These are phyloP conservation scores for Ilex paraguariensis DNA, from an alignment of 305 asterid species.

Conservation along the genomic window DNA sequence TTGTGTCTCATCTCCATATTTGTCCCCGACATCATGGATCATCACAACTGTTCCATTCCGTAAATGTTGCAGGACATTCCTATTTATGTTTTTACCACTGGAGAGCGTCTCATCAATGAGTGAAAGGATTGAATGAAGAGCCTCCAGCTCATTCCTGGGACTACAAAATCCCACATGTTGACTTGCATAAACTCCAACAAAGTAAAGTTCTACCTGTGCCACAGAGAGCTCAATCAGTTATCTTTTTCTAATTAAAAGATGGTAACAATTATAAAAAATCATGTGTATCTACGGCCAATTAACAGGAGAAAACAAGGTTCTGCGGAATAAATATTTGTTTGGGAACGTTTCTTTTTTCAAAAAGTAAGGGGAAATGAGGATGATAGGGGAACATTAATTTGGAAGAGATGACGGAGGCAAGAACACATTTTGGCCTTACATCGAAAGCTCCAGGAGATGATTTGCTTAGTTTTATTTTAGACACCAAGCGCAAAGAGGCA, in stretches of 20 bases:
- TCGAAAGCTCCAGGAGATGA: too few relatives aligned
- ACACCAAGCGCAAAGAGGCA: too few relatives aligned
- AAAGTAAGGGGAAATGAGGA: too few relatives aligned
- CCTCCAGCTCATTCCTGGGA: slow-evolving; percentile 86
- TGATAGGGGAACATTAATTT: too few relatives aligned
- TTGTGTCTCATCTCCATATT: slow-evolving; percentile 37
- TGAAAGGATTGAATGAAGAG: slow-evolving; percentile 55
- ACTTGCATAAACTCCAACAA: slow-evolving; percentile 37
- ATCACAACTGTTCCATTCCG: slow-evolving; percentile 34
- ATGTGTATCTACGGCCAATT: neutral
- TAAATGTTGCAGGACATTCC: slow-evolving; percentile 29
- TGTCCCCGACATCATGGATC: slow-evolving; percentile 49
- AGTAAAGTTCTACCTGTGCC: slow-evolving; percentile 81
- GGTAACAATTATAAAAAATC: too few relatives aligned
- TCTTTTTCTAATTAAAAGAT: neutral
- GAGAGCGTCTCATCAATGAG: slow-evolving; percentile 38
- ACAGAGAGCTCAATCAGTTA: slow-evolving; percentile 4
- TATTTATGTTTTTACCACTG: slow-evolving; percentile 17
- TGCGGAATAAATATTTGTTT: too few relatives aligned
- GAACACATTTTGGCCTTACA: too few relatives aligned
- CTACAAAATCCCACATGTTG: slow-evolving; percentile 35
- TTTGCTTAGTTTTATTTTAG: too few relatives aligned
- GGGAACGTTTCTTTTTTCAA: too few relatives aligned
- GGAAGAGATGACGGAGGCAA: too few relatives aligned
- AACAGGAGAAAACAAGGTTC: neutral